These are phyloP conservation scores for Pyrenochaeta sp. DNA, from an alignment of 2,329 filamentous ascomycete species.

Conservation along the genomic window DNA sequence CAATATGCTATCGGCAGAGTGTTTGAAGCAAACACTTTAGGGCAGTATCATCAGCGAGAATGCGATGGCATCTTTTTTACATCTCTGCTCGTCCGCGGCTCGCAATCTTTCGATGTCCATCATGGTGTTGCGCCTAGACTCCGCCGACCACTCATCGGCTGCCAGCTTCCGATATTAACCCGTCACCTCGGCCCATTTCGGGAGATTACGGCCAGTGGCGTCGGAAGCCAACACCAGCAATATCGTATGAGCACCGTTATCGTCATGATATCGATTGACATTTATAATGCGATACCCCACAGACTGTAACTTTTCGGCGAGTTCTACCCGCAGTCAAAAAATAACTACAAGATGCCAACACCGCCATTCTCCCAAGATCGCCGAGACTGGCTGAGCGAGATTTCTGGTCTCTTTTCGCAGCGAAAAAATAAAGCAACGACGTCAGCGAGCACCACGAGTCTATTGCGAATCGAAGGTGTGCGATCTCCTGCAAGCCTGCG, in stretches of 20 bases:
- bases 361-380: slow-evolving; percentile 47
- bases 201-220: slow-evolving; percentile 65
- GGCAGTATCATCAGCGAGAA: not conserved
- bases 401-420: slow-evolving; percentile 37
- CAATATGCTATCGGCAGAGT: no score
- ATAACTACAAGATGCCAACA: slow-evolving; percentile 39
- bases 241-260: slow-evolving; percentile 70
- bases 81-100: not conserved
- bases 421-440: slow-evolving; percentile 21
- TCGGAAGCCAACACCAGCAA: slow-evolving; percentile 68
- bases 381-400: slow-evolving; percentile 47
- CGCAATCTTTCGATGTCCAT: not conserved
- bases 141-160: slow-evolving; percentile 11
- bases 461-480: not conserved
- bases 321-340: slow-evolving; percentile 10
- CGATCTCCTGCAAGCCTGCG: slow-evolving; percentile 9
- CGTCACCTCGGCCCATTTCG: slow-evolving; percentile 27
- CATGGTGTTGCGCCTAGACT: not conserved
- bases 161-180: slow-evolving; percentile 13
- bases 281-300: slow-evolving; percentile 28
- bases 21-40: no score
- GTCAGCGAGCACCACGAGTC: slow-evolving; percentile 17
- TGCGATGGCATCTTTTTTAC: not conserved
- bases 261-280: slow-evolving; percentile 61
- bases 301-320: slow-evolving; percentile 15